Evolutionary conservation across 208 protist genomes (phyloP).

Genomic region (Vickermania spadyakhi): DNA sequence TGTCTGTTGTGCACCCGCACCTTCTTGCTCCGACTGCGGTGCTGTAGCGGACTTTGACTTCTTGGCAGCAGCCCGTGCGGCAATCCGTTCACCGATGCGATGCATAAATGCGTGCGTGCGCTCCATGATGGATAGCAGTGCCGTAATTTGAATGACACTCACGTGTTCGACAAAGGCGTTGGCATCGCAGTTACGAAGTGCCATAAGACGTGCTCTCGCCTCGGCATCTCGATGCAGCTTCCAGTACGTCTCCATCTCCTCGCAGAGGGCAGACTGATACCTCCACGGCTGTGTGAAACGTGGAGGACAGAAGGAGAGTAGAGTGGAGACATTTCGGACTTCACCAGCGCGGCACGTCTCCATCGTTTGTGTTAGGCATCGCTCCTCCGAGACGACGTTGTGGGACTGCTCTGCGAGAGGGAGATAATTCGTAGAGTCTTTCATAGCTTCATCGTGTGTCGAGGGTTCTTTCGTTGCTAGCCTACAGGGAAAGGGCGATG

Average conservation of each 20-base stretch:
- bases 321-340: too few species aligned
- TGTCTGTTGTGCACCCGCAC: background rate
- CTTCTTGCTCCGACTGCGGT: background rate
- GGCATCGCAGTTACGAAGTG: slow-evolving; percentile 30
- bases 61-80: slow-evolving; percentile 3
- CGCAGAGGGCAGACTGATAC: background rate
- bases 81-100: slow-evolving; percentile 29
- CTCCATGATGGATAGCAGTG: slow-evolving; percentile 57
- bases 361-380: too few species aligned
- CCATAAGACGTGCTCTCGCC: slow-evolving; percentile 22
- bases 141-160: slow-evolving; percentile 33
- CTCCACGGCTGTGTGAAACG: background rate
- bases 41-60: background rate
- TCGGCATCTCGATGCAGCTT: slow-evolving; percentile 28
- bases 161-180: slow-evolving; percentile 40
- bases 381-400: too few species aligned
- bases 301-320: background rate
- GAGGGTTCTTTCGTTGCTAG: too few species aligned
- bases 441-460: too few species aligned
- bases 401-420: too few species aligned
- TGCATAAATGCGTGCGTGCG: slow-evolving; percentile 45
- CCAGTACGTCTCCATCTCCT: slow-evolving; percentile 31
- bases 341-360: too few species aligned
- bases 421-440: too few species aligned
- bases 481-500: too few species aligned